Percentiles rank a stretch among this genome's conserved stretches.
These are phyloP conservation scores for Syncephalis fuscata DNA, from an alignment of 371 early-diverging fungal genomes.

Conservation along the genomic window DNA sequence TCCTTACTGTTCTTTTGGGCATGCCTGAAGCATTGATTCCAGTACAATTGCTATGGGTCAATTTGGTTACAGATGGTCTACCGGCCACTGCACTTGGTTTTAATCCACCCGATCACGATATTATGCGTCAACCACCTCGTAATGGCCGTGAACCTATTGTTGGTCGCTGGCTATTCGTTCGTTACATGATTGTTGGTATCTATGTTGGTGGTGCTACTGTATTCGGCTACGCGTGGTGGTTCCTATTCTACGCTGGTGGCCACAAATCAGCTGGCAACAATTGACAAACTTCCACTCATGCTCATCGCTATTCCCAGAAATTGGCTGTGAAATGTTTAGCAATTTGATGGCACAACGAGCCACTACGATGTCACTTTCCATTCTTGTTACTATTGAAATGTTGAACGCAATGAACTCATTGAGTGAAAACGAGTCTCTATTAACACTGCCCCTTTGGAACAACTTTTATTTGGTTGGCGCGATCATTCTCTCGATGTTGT, in stretches of 20 bases:
- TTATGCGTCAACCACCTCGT: conserved; percentile 87
- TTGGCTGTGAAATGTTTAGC: conserved; percentile 82
- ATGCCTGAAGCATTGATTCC: conserved; percentile 96
- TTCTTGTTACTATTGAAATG: conserved; percentile 95
- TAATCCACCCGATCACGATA: conserved; percentile 88
- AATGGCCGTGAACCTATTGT: conserved; percentile 74
- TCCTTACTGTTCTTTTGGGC: conserved; percentile 78
- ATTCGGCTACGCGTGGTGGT: conserved; percentile 97
- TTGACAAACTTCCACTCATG: conserved; percentile 87
- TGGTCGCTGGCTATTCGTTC: conserved; percentile 83
- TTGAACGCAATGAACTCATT: conserved; percentile 87
- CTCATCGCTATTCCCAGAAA: conserved; percentile 60
- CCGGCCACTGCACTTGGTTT: conserved; percentile 96
- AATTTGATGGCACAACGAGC: conserved; percentile 67
- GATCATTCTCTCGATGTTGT: conserved; percentile 68
- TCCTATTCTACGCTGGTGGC: conserved; percentile 76
- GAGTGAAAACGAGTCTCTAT: conserved; percentile 83
- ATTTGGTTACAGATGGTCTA: conserved; percentile 93
- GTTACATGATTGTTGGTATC: conserved; percentile 80
- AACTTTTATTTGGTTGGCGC: conserved; percentile 79
- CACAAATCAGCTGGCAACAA: conserved; percentile 73
- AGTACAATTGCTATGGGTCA: conserved; percentile 96
- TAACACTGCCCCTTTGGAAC: conserved; percentile 77
- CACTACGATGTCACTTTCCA: conserved; percentile 88
- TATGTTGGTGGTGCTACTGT: conserved; percentile 92